Base-by-base conservation (phyloP, 805 yeast species). In the Kodamaea lidongshanica region DNA sequence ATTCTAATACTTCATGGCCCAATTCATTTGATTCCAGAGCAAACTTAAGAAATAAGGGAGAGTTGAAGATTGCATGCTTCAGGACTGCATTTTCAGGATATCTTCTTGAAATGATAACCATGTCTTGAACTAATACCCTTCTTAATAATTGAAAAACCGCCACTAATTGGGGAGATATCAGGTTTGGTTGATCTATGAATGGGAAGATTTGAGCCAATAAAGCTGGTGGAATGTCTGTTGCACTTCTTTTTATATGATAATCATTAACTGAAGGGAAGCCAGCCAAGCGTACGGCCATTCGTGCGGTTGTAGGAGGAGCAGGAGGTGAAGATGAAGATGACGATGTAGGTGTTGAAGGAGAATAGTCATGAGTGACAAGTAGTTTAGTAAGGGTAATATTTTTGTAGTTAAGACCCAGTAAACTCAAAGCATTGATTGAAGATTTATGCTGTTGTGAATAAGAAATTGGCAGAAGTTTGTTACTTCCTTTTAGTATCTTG, bases 401-500 rank as follows among this genome's bases (percentile, higher is more conserved):
- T 16, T 42, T 40, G 34, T 37, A 42, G 29, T 48, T 41, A 11
- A 36, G 28, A 11, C 48, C 50, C 21, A 40, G 35, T 3, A 40
- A 19, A 22, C 40, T 39, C 17, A 52, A 32, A 2, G 51, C 52
- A 19, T 41, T 43, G 16, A 41, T 35, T 16, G 46, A 38, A 0
- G 57, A 36, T 25, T 49, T 50, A 34, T 50, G 55, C 24, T 51
- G 60, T 41, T 54, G 57, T 14, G 40, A 35, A 33, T 45, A 50
- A 4, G 49, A 41, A 6, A 54, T 45, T 2, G 54, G 33, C 7
- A 41, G 39, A 20, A 44, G 29, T 27, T 45, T 46, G 23, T 50
- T 46, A 27, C 42, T 43, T 4, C 59, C 59, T 22, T 48, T 50
- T 16, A 55, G 34, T 8, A 55, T 30, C 24, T 41, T 45, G 14